These are phyloP conservation scores for Chalaropsis ovoidea DNA, from an alignment of 2,329 filamentous ascomycete species.

Conservation along the genomic window DNA sequence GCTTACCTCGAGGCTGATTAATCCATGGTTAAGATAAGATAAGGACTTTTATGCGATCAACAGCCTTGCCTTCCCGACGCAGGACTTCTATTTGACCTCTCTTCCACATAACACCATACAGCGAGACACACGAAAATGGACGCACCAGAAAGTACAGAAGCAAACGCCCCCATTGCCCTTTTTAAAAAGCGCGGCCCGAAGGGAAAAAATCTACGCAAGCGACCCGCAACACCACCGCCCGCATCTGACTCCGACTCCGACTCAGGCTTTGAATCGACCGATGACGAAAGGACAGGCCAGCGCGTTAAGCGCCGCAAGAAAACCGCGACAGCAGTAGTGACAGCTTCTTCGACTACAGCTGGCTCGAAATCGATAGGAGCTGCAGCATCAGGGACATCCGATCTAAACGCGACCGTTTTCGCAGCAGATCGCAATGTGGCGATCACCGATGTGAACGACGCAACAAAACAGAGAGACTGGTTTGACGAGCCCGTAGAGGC, in stretches of 20 bases:
- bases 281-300: slow-evolving; percentile 17
- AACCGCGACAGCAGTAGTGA: not conserved
- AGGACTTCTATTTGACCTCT: not conserved
- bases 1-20: too few relatives aligned
- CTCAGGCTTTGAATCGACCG: slow-evolving; percentile 14
- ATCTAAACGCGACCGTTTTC: slow-evolving; percentile 45
- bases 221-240: slow-evolving; percentile 18
- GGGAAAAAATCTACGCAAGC: slow-evolving; percentile 22
- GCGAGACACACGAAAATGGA: not conserved
- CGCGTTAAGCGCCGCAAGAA: slow-evolving; percentile 20
- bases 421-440: slow-evolving; percentile 49
- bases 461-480: slow-evolving; percentile 83
- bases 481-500: slow-evolving; percentile 66
- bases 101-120: not conserved
- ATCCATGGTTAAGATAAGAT: too few relatives aligned
- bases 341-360: slow-evolving; percentile 24
- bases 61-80: too few relatives aligned
- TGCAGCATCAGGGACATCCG: slow-evolving; percentile 29
- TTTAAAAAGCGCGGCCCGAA: slow-evolving; percentile 21
- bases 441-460: slow-evolving; percentile 65
- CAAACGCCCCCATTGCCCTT: not conserved
- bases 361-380: not conserved
- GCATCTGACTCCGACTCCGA: slow-evolving; percentile 19
- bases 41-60: too few relatives aligned
- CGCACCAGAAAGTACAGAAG: not conserved